A percentile compares a stretch with the other conserved stretches of the same genome.
These are phyloP conservation scores for Calonectria multiphialidica DNA, from an alignment of 2,329 filamentous ascomycete genomes.

Conservation along the genomic window DNA sequence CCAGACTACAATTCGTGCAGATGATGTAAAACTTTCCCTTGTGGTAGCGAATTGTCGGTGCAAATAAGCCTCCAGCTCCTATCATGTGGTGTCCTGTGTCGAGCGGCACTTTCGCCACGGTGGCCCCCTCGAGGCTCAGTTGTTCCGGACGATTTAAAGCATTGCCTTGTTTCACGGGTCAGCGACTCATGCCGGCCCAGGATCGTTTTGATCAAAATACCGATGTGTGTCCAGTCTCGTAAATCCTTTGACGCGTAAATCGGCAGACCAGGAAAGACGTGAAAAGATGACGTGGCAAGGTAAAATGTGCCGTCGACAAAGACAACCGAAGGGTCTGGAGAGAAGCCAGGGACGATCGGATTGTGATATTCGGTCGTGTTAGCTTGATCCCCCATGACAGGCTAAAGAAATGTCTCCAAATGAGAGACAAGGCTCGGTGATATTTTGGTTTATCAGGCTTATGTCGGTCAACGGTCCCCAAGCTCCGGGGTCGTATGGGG, in stretches of 20 bases:
- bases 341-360: conserved; percentile 27
- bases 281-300: conserved; percentile 29
- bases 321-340: conserved; percentile 29
- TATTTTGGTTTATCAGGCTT: too few relatives aligned
- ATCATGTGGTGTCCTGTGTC: conserved; percentile 30
- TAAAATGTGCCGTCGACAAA: conserved; percentile 32
- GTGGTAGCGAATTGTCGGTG: conserved; percentile 39
- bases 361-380: conserved; percentile 11
- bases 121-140: conserved; percentile 20
- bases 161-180: conserved; percentile 20
- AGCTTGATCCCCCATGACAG: neutral
- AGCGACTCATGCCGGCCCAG: neutral
- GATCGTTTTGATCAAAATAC: neutral
- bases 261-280: conserved; percentile 31
- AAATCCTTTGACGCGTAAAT: conserved; percentile 28
- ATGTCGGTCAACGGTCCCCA: neutral
- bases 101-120: conserved; percentile 17
- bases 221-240: conserved; percentile 28
- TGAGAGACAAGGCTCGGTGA: too few relatives aligned
- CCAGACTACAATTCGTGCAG: conserved; percentile 37
- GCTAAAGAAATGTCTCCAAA: too few relatives aligned
- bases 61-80: conserved; percentile 34
- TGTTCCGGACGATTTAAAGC: conserved; percentile 29
- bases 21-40: conserved; percentile 42
- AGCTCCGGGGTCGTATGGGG: neutral